These are phyloP conservation scores for Euphorbia pulcherrima DNA, from an alignment of 345 rosid species.

Conservation along the genomic window DNA sequence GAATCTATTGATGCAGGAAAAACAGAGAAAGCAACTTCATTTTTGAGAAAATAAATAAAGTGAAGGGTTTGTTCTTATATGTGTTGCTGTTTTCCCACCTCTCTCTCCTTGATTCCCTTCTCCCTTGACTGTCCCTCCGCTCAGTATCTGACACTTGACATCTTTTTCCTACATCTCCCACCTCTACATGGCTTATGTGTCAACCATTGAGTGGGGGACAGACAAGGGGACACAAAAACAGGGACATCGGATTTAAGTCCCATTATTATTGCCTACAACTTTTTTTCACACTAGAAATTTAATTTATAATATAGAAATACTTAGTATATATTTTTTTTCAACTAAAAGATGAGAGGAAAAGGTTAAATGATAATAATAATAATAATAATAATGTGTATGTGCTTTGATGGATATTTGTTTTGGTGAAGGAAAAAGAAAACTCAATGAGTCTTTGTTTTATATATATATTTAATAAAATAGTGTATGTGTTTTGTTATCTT, in stretches of 20 bases:
- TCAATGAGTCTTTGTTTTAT: conserved; percentile 22
- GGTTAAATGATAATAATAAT: neutral
- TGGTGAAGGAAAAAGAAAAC: conserved; percentile 33
- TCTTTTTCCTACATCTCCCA: neutral
- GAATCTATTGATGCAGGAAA: conserved; percentile 61
- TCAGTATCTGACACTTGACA: too few species aligned
- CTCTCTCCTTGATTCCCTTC: conserved; percentile 46
- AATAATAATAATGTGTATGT: too few species aligned
- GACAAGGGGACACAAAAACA: too few species aligned
- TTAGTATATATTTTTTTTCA: too few species aligned
- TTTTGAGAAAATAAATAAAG: conserved; percentile 52
- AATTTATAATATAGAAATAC: too few species aligned
- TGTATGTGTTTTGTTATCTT: too few species aligned
- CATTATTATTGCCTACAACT: too few species aligned
- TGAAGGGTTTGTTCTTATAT: conserved; percentile 60
- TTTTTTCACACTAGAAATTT: too few species aligned
- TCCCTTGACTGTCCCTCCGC: conserved; percentile 56
- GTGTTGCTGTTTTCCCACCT: conserved; percentile 40
- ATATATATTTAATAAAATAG: too few species aligned
- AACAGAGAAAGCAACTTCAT: conserved; percentile 44
- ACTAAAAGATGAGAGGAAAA: conserved; percentile 12
- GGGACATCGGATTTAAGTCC: too few species aligned
- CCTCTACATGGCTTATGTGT: too few species aligned
- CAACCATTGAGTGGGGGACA: too few species aligned
- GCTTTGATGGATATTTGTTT: conserved; percentile 32